Base-by-base conservation (phyloP, 768 basidiomycete species). In the Leccinum subtestaceum region DNA sequence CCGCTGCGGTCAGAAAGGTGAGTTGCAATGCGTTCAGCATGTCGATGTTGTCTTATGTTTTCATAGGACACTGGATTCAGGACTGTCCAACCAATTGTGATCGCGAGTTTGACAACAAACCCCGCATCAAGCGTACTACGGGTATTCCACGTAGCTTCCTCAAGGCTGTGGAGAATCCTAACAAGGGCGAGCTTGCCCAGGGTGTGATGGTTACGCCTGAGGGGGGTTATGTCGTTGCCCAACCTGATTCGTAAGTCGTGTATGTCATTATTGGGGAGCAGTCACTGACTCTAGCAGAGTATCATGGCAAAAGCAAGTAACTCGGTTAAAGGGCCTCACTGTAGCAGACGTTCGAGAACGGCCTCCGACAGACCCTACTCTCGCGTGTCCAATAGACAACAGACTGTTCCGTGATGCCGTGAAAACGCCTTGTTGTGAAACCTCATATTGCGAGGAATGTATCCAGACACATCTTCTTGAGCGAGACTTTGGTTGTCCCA, bases 181-280 rank as follows among this genome's bases (percentile, higher is more conserved):
- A 82, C 54, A 81, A 76, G 57, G 87, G 83, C 21, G 85, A 86
- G 58, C 75, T 89, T 27, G 84, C 85, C 6, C 88, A 89, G 65
- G 95, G 96, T 19, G 87, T 98, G 52, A 99, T 99, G 97, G 90
- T 99, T 60, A 98, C 96, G 3, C 95, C 96, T 0, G 97, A 99
- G 71, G 97, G 97, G 60, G 93, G 94, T 38, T 98, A 96, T 74
- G 97, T 99, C 19, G 90, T 96, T 43, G 96, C 96, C 1, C 90
- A 98, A 69, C 95, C 97, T 0, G 97, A 99, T 75, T 83, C 86
- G 96, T 98, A 75, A 69, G 94, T 84, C 47, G 48, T 50, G 8
- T 15, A 32, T 48, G 5, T 43, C 19, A 21, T 38, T 27, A 12
- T 34, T 31, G n/a, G 15, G 6, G 13, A 23, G 19, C 4, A n/a